Evolutionary conservation across 352 stramenopile genomes (phyloP).

Genomic region (Phytophthora sp.): DNA sequence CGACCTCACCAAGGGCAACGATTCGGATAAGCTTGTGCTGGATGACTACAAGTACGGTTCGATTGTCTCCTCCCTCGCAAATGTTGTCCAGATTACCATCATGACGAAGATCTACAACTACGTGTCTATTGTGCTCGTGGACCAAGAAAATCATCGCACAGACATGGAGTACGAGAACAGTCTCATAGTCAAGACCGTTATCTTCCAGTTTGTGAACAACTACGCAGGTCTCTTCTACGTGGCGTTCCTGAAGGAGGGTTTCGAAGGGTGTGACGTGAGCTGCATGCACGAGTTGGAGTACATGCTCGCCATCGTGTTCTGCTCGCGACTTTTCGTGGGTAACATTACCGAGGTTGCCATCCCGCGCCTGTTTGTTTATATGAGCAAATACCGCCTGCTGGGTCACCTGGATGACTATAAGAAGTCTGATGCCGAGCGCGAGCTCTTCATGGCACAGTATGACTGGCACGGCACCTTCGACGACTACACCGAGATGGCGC

Average conservation of each 20-base stretch:
- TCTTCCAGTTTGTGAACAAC: constrained; percentile 97
- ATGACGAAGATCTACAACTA: constrained; percentile 94
- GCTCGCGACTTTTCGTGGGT: constrained; percentile 83
- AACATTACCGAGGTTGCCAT: constrained; percentile 84
- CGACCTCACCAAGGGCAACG: constrained; percentile 67
- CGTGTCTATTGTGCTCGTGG: constrained; percentile 88
- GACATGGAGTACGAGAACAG: constrained; percentile 91
- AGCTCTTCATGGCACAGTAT: constrained; percentile 85
- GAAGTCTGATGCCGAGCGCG: constrained; percentile 63
- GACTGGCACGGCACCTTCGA: constrained; percentile 89
- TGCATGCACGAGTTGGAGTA: constrained; percentile 92
- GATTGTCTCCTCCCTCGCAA: constrained; percentile 73
- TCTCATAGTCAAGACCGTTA: constrained; percentile 94
- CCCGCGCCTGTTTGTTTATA: constrained; percentile 74
- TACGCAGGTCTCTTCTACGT: constrained; percentile 96
- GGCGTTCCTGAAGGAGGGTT: constrained; percentile 89
- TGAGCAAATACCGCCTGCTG: constrained; percentile 70
- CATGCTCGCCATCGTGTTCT: constrained; percentile 93
- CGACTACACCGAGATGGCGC: constrained; percentile 94
- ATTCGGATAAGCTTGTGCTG: constrained; percentile 62
- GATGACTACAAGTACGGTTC: constrained; percentile 72
- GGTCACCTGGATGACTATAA: constrained; percentile 54
- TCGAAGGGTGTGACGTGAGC: constrained; percentile 70
- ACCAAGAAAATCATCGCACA: constrained; percentile 94
- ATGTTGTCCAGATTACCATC: constrained; percentile 85